Conservation (phyloP, 2,329 filamentous ascomycete genomes). For the Fusarium sp. region DNA sequence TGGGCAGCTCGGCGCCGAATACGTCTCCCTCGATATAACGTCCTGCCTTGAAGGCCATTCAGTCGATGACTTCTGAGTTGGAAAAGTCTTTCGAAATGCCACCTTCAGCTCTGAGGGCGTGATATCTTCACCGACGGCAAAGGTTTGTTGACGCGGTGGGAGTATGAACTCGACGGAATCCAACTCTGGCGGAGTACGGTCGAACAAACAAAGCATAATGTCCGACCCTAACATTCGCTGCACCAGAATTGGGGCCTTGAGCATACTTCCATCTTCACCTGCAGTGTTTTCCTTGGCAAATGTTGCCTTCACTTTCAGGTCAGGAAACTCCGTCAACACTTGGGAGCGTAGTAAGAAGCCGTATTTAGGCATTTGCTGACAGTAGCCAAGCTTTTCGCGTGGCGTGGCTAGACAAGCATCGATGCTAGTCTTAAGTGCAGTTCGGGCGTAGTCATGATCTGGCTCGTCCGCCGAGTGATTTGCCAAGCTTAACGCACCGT, state of each 20-base stretch:
- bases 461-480: conserved; percentile 36
- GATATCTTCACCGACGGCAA: neutral
- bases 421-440: conserved; percentile 40
- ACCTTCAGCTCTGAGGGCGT: neutral
- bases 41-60: neutral
- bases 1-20: neutral
- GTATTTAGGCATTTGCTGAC: conserved; percentile 43
- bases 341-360: conserved; percentile 45
- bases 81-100: neutral
- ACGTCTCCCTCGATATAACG: neutral
- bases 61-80: neutral
- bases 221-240: neutral
- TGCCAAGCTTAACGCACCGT: conserved; percentile 51
- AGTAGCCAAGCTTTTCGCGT: conserved; percentile 31
- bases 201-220: neutral
- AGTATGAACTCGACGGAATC: neutral
- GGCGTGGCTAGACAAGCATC: conserved; percentile 11
- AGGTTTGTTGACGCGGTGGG: neutral
- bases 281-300: neutral
- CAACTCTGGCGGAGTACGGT: neutral
- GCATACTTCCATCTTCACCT: neutral
- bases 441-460: conserved; percentile 20
- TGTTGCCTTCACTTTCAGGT: neutral
- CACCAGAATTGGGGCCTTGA: neutral
- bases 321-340: neutral